A percentile compares a stretch with the other conserved stretches of the same genome.
Conservation (phyloP, 1,284 basidiomycete species). For the Tremellales sp. region DNA sequence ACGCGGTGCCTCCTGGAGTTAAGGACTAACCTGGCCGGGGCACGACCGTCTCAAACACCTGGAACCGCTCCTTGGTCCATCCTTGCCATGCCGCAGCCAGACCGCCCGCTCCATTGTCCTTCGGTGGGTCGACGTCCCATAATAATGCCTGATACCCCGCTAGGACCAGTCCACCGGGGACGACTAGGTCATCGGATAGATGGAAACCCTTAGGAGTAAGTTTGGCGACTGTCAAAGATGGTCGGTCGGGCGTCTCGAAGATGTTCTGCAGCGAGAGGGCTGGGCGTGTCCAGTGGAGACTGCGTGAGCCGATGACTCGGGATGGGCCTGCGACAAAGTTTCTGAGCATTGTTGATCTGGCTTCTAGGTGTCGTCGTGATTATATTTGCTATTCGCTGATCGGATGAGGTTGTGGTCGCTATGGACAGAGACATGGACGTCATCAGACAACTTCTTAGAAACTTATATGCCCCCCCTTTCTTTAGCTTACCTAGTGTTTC, state of each 20-base stretch:
- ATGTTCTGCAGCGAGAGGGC: background rate
- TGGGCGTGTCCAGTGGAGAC: background rate
- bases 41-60: constrained; percentile 71
- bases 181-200: constrained; percentile 60
- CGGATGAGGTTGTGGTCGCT: too few species aligned
- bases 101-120: constrained; percentile 48
- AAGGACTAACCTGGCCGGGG: constrained; percentile 77
- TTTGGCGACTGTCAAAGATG: constrained; percentile 31
- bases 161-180: constrained; percentile 75
- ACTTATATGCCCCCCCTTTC: too few species aligned
- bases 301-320: too few species aligned
- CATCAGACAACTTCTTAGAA: too few species aligned
- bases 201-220: constrained; percentile 46
- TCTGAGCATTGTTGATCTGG: too few species aligned
- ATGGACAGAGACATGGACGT: too few species aligned
- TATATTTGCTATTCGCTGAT: too few species aligned
- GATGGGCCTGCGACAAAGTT: too few species aligned
- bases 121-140: constrained; percentile 73
- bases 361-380: too few species aligned
- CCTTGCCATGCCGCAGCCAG: constrained; percentile 46
- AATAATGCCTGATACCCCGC: constrained; percentile 80
- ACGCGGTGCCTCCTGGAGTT: background rate
- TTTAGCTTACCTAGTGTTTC: too few species aligned
- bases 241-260: background rate
- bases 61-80: constrained; percentile 71